Evolutionary conservation across 2,329 filamentous ascomycete genomes (phyloP), one percentile per base, ranked within the genome.

Genomic region (Epicoccum nigrum): DNA sequence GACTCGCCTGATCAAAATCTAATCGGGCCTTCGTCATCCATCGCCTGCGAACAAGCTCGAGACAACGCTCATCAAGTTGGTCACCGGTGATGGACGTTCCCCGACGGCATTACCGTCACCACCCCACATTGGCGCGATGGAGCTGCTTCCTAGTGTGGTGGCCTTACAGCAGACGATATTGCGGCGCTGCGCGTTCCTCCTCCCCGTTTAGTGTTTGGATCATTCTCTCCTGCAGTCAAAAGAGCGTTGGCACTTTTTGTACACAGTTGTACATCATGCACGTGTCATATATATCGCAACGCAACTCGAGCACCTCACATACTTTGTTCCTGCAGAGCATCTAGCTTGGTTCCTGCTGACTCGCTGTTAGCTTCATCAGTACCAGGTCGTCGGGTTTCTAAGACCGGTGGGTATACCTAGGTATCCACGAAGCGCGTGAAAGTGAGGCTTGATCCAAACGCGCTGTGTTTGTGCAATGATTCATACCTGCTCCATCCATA

Each of bases 1-100:
- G 44, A 40, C 55, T 46, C 53, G 60, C 55, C 60, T 61, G 56
- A 58, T 56, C 49, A 56, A 56, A 40, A 41, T 23, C 27, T 54
- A 52, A 25, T 48, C 45, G 45, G 46, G 19, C 51, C 47, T 54
- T 19, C 16, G 38, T 20, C 44, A 20, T 35, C 45, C 41, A 17
- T 23, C 28, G 42, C 32, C 27, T 47, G 38, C 37, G 28, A 45
- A 39, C 35, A 23, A 34, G 47, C 39, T 46, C 45, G 40, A 42
- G 51, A 41, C 47, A 39, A 49, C 45, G 25, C 33, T 41, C 45
- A 47, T 39, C 28, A 37, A 45, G 28, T 34, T 38, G 30, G 39
- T 55, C 42, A 42, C 51, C 46, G 38, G 42, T 50, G 38, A 42
- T 51, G 33, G 52, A 46, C 37, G 42, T 38, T 58, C 45, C 48